Evolutionary conservation across 2,329 filamentous ascomycete species (phyloP), one percentile per base, ranked within the genome.

Genomic region (Clonostachys sp.): DNA sequence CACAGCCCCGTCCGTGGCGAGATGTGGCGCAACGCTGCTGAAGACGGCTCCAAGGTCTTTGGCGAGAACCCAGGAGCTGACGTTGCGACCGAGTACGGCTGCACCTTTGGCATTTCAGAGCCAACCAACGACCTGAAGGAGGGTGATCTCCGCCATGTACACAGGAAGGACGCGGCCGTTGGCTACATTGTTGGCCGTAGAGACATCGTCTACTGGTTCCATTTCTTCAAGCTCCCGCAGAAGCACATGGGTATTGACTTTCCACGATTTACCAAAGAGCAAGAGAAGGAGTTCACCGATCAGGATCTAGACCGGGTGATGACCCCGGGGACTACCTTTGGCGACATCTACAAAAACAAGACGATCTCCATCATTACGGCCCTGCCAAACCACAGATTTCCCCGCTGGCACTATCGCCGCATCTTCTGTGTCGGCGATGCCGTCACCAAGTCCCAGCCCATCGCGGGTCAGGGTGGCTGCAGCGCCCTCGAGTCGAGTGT

Each of bases 91-190:
- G 49, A 57, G 33, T 69, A 67, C 38, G 50, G 52, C 12, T 69
- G 66, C 52, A 61, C 61, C n/a, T 71, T 67, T 41, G 67, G 68
- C 6, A 70, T 70, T 12, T 60, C 65, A 4, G 51, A 63, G 14
- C 33, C 59, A 12, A 57, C 62, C 6, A 43, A 51, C 3, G 50
- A 50, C 18, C 58, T 53, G 55, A 17, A 35, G 5, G 9, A 46
- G 3, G 55, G 57, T 5, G 50, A 57, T 14, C 38, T 56, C 16
- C 47, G 56, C 44, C 46, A 53, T 2, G 48, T 50, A 5, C 52
- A 52, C 36, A 59, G 57, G 44, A 48, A 58, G n/a, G 55, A 53
- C 7, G 46, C 41, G 5, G 58, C 58, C 0, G 53, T 57, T 12
- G 51, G 68, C 2, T 48, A 66, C 6, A 52, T 62, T 4, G 57